Conservation (phyloP, 2,329 filamentous ascomycete species). For the Phialocephala sp. region DNA sequence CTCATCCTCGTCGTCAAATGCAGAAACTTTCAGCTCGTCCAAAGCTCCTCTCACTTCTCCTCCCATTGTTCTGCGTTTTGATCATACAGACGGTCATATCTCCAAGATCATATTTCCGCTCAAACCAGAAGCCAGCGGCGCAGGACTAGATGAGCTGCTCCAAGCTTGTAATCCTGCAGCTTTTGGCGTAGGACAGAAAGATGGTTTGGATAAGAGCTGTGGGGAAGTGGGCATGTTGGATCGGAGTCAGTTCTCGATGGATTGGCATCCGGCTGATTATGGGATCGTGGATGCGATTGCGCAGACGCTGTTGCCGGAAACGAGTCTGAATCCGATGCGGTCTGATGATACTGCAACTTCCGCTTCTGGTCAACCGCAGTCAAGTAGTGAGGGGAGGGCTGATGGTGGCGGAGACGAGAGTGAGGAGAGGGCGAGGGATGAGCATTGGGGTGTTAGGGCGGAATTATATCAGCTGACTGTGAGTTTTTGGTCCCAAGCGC, state of each 20-base stretch:
- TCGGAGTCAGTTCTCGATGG: constrained; percentile 50
- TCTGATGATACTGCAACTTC: too few species aligned
- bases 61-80: constrained; percentile 27
- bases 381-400: too few species aligned
- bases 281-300: constrained; percentile 58
- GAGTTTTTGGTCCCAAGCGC: constrained; percentile 11
- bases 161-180: constrained; percentile 51
- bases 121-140: neutral
- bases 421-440: constrained; percentile 19
- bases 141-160: constrained; percentile 37
- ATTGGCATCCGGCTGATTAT: constrained; percentile 56
- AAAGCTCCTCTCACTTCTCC: constrained; percentile 15
- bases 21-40: constrained; percentile 3
- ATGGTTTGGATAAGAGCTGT: constrained; percentile 58
- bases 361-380: too few species aligned
- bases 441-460: constrained; percentile 48
- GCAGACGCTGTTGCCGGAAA: constrained; percentile 46
- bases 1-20: too few species aligned
- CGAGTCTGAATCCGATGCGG: neutral
- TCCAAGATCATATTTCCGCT: constrained; percentile 7
- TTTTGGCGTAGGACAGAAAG: constrained; percentile 53
- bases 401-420: neutral
- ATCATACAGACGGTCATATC: neutral
- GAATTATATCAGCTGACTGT: constrained; percentile 65
- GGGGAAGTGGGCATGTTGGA: constrained; percentile 61